A percentile compares a stretch with the other conserved stretches of the same genome.
Evolutionary conservation across 306 rosid species (phyloP).

Genomic region (Lathyrus tuberosus): DNA sequence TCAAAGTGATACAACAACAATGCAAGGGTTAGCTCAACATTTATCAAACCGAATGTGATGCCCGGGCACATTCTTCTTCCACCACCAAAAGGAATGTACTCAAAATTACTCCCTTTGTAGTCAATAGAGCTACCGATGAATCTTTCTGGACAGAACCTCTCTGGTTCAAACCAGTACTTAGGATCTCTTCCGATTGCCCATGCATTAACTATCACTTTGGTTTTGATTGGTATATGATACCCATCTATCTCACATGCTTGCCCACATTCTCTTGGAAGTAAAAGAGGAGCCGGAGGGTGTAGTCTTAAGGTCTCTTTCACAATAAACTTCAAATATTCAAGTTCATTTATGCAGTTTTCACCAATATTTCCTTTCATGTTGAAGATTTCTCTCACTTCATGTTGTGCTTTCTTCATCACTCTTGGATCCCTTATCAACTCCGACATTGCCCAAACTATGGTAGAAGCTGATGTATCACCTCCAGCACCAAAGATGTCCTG

Average conservation of each 20-base stretch:
- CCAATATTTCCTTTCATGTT: neutral
- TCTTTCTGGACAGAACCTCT: slow-evolving; percentile 43
- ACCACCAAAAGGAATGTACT: slow-evolving; percentile 51
- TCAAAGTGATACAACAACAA: neutral
- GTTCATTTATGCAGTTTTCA: neutral
- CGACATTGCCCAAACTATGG: neutral
- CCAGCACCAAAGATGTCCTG: neutral
- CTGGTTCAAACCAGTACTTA: slow-evolving; percentile 29
- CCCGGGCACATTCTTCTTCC: slow-evolving; percentile 35
- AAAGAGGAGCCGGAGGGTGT: neutral
- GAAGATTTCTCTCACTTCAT: slow-evolving; percentile 3
- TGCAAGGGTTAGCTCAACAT: neutral
- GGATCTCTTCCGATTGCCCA: slow-evolving; percentile 57
- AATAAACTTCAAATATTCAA: neutral
- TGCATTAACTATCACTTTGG: slow-evolving; percentile 39
- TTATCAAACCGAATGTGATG: neutral
- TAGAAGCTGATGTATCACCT: neutral
- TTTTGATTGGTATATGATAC: slow-evolving; percentile 38
- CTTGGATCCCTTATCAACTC: neutral
- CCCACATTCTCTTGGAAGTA: slow-evolving; percentile 5
- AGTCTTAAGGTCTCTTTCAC: slow-evolving; percentile 5
- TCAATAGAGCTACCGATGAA: slow-evolving; percentile 23
- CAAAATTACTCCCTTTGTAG: slow-evolving; percentile 34
- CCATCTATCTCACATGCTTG: slow-evolving; percentile 30
- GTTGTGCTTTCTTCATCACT: slow-evolving; percentile 2